Conservation (phyloP, 768 basidiomycete species). For the Saitozyma sp. region DNA sequence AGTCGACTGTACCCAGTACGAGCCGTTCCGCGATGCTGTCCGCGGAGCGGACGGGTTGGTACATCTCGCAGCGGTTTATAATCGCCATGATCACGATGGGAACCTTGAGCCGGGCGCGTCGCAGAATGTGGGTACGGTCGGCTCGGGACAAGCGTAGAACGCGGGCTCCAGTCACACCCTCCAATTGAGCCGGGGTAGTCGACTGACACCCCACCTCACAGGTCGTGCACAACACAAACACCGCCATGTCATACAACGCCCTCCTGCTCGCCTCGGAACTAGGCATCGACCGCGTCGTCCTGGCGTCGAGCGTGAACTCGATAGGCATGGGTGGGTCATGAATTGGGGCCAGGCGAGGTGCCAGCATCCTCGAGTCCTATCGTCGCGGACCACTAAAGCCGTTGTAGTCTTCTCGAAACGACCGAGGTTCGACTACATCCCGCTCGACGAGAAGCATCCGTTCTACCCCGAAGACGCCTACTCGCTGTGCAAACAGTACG, state of each 20-base stretch:
- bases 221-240: slow-evolving; percentile 39
- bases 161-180: too few species aligned
- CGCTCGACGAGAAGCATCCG: slow-evolving; percentile 42
- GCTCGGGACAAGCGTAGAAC: not conserved
- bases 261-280: slow-evolving; percentile 37
- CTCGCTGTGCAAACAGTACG: slow-evolving; percentile 37
- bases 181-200: not conserved
- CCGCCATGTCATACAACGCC: slow-evolving; percentile 41
- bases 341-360: too few species aligned
- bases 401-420: slow-evolving; percentile 30
- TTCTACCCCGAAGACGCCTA: slow-evolving; percentile 41
- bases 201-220: slow-evolving; percentile 3
- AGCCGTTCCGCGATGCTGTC: slow-evolving; percentile 18
- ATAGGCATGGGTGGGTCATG: slow-evolving; percentile 42
- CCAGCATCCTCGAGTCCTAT: too few species aligned
- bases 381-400: not conserved
- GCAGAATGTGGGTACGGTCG: slow-evolving; percentile 10
- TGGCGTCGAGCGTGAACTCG: slow-evolving; percentile 45
- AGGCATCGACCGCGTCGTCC: slow-evolving; percentile 38
- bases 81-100: slow-evolving; percentile 17
- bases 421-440: slow-evolving; percentile 42
- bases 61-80: slow-evolving; percentile 36
- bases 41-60: slow-evolving; percentile 38
- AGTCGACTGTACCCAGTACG: slow-evolving; percentile 25
- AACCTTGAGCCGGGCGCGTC: slow-evolving; percentile 4